Percentiles rank a stretch among this genome's conserved stretches.
phyloP scores from a whole-genome alignment of 768 basidiomycete genomes.

The Chalciporus sphaerocephalus region DNA sequence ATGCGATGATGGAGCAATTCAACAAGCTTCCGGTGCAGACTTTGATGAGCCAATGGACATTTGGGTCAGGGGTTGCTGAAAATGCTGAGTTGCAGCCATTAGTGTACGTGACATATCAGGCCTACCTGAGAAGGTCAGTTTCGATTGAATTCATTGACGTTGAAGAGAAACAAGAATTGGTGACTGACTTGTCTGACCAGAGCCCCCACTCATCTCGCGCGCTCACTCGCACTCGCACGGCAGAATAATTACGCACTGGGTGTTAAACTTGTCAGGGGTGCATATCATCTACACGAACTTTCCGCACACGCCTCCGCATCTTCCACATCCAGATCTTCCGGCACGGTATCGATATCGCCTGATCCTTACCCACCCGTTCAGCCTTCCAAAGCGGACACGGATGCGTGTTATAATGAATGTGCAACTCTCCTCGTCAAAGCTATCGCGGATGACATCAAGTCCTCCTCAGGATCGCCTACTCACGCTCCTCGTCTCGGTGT shows the following conservation, averaged over 20 bases:
- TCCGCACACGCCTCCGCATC: conserved; percentile 34
- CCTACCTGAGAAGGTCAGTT: conserved; percentile 73
- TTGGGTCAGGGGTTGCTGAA: background rate
- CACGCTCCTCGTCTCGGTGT: conserved; percentile 47
- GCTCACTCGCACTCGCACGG: conserved; percentile 62
- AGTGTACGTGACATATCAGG: conserved; percentile 84
- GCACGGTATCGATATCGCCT: conserved; percentile 59
- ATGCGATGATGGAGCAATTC: conserved; percentile 72
- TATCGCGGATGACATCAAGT: conserved; percentile 48
- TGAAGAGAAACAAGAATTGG: background rate
- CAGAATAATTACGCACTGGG: conserved; percentile 70
- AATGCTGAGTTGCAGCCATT: conserved; percentile 54
- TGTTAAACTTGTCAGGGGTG: conserved; percentile 89
- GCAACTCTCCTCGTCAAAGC: conserved; percentile 50
- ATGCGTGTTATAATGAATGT: conserved; percentile 66
- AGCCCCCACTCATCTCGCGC: conserved; percentile 62
- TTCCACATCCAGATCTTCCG: conserved; percentile 19
- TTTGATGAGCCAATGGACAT: conserved; percentile 1
- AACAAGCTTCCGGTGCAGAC: conserved; percentile 41
- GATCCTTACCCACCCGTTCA: conserved; percentile 66
- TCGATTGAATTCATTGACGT: background rate
- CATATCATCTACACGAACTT: conserved; percentile 79
- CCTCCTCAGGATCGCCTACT: conserved; percentile 2
- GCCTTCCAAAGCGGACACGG: conserved; percentile 64
- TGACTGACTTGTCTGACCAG: conserved; percentile 32